A percentile compares a stretch with the other conserved stretches of the same genome.
These are phyloP conservation scores for Claviceps sp. DNA, from an alignment of 2,329 filamentous ascomycete species.

Conservation along the genomic window DNA sequence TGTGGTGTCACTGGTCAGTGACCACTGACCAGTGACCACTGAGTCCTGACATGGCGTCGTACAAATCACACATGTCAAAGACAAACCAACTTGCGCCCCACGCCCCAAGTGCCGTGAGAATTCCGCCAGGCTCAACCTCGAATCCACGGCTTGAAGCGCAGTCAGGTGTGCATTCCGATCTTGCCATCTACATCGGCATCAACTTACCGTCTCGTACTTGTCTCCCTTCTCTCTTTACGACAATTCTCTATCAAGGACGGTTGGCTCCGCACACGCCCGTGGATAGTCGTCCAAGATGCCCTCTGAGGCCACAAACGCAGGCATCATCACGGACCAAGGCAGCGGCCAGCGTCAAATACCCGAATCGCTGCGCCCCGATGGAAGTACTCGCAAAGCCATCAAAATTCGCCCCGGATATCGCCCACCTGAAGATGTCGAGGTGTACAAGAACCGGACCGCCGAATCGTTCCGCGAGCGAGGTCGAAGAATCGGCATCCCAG, in stretches of 20 bases:
- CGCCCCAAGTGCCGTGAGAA: background rate
- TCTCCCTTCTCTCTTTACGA: too few relatives aligned
- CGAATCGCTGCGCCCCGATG: conserved; percentile 72
- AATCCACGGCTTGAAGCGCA: background rate
- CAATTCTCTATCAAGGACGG: background rate
- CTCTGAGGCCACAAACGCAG: conserved; percentile 44
- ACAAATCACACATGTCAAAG: too few relatives aligned
- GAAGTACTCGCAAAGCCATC: conserved; percentile 85
- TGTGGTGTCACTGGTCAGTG: too few relatives aligned
- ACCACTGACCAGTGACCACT: too few relatives aligned
- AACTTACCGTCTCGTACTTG: background rate
- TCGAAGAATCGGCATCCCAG: conserved; percentile 50
- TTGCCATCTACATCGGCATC: background rate
- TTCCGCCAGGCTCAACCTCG: background rate
- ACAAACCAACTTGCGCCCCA: background rate
- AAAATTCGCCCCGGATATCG: conserved; percentile 86
- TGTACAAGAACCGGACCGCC: conserved; percentile 88
- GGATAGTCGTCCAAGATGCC: conserved; percentile 24
- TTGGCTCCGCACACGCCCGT: background rate
- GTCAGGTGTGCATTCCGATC: background rate
- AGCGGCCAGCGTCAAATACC: conserved; percentile 83
- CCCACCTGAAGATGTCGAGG: conserved; percentile 86
- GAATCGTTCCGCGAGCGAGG: conserved; percentile 71
- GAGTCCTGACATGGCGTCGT: too few relatives aligned
- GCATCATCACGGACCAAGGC: conserved; percentile 61